Conservation (phyloP, 352 stramenopile species). For the Plasmopara halstedii region DNA sequence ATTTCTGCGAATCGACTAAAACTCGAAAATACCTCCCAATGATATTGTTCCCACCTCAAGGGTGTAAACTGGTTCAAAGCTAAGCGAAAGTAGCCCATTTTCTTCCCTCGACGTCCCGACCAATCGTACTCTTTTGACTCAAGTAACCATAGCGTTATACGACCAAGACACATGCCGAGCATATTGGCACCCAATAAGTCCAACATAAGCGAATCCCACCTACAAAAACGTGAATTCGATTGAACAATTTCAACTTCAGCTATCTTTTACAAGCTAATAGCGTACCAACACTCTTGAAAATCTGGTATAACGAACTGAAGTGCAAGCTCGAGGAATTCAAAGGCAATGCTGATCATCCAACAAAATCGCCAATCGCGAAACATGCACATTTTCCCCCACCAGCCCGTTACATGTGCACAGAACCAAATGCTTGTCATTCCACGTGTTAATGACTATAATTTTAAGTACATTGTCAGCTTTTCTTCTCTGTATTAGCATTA, state of each 20-base stretch:
- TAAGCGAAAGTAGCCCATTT: conserved; percentile 54
- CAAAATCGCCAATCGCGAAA: conserved; percentile 91
- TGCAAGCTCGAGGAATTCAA: conserved; percentile 86
- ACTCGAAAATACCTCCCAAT: conserved; percentile 89
- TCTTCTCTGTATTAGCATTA: not conserved
- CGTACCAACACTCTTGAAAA: conserved; percentile 89
- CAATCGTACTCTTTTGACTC: conserved; percentile 88
- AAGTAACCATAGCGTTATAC: conserved; percentile 65
- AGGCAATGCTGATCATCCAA: conserved; percentile 85
- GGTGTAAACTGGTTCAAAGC: conserved; percentile 85
- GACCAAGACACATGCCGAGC: conserved; percentile 79
- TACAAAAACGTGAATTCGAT: not conserved
- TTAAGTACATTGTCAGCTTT: not conserved
- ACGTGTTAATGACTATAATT: conserved; percentile 40
- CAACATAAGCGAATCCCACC: conserved; percentile 90
- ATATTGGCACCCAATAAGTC: conserved; percentile 90
- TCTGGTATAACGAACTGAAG: conserved; percentile 88
- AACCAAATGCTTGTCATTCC: conserved; percentile 82
- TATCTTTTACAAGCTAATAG: not conserved
- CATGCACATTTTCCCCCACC: conserved; percentile 93
- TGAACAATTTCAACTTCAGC: not conserved
- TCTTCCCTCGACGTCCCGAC: conserved; percentile 72
- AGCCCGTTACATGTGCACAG: conserved; percentile 74
- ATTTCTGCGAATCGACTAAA: conserved; percentile 84
- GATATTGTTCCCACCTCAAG: conserved; percentile 82